Base-by-base conservation (phyloP, 345 rosid species). In the Populus pruinosa region DNA sequence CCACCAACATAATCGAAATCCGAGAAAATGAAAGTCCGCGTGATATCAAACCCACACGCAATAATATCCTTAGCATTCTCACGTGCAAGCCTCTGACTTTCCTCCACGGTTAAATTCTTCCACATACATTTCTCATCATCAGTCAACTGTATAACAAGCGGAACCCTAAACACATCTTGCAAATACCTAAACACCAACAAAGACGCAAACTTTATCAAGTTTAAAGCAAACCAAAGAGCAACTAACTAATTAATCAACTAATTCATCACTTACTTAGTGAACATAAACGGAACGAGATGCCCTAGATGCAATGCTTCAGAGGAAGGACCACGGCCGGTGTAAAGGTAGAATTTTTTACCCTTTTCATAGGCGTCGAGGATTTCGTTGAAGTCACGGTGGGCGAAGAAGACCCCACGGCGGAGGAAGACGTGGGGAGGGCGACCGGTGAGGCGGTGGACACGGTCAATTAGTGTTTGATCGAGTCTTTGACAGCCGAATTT, bases 11-110 rank as follows among this genome's bases (percentile, higher is more conserved):
- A 96, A 81, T 92, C 93, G 38, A 95, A 93, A 79, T 95, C 92
- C 1, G 93, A 90, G 89, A 96, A 96, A 84, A 96, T 92, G 81
- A 96, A 96, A 12, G 98, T 93, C 81, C 79, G 91, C 1, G 91
- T 83, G 71, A 95, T 62, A 70, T 96, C 99, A 55, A 95, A 96
- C 17, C 96, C 99, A 81, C 99, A 93, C 47, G 99, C 97, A 82
- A 96, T 96, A 4, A 96, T 93, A 82, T 96, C 97, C 81, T 92
- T 93, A 0, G 98, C 98, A 82, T 96, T 93, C 83, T 93, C 98
- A 69, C 97, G 83, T 16, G 97, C 98, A 62, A 96, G 94, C 80
- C 98, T 87, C 74, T 89, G 90, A 82, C 93, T 86, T 90, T 96
- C 98, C 83, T 92, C 98, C 14, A 92, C 90, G 0, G 96, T 76